These are phyloP conservation scores for Cercospora zeae-maydis DNA, from an alignment of 2,329 filamentous ascomycete genomes.

Conservation along the genomic window DNA sequence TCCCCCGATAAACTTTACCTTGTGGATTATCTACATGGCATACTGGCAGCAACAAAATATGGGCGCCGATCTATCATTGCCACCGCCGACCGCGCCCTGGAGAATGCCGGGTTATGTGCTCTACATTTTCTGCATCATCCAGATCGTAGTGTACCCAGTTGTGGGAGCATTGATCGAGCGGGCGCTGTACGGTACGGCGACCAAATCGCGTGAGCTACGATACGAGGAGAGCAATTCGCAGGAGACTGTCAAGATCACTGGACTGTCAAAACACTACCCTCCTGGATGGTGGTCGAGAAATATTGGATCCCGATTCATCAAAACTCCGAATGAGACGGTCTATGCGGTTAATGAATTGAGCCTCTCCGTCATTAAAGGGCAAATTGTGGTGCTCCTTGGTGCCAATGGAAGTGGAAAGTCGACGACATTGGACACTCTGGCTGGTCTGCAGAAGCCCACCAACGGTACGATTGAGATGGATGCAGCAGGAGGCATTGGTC, in stretches of 20 bases:
- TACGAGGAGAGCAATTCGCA: slow-evolving; percentile 27
- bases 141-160: slow-evolving; percentile 73
- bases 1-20: slow-evolving; percentile 82
- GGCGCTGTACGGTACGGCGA: slow-evolving; percentile 70
- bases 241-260: slow-evolving; percentile 64
- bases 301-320: slow-evolving; percentile 46
- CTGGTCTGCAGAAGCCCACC: slow-evolving; percentile 72
- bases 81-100: slow-evolving; percentile 58
- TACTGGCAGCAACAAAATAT: slow-evolving; percentile 65
- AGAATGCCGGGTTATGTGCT: slow-evolving; percentile 68
- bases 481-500: slow-evolving; percentile 71
- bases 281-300: slow-evolving; percentile 58
- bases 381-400: slow-evolving; percentile 81
- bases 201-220: slow-evolving; percentile 47
- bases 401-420: slow-evolving; percentile 88
- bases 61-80: slow-evolving; percentile 58
- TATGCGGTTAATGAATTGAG: slow-evolving; percentile 73
- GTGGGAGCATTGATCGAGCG: slow-evolving; percentile 72
- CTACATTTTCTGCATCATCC: slow-evolving; percentile 72
- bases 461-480: slow-evolving; percentile 72
- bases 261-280: slow-evolving; percentile 74
- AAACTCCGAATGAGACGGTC: slow-evolving; percentile 60
- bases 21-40: slow-evolving; percentile 74
- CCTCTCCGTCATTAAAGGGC: slow-evolving; percentile 68
- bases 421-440: slow-evolving; percentile 80